These are phyloP conservation scores for Adenanthera pavonina DNA, from an alignment of 306 rosid species.

Conservation along the genomic window DNA sequence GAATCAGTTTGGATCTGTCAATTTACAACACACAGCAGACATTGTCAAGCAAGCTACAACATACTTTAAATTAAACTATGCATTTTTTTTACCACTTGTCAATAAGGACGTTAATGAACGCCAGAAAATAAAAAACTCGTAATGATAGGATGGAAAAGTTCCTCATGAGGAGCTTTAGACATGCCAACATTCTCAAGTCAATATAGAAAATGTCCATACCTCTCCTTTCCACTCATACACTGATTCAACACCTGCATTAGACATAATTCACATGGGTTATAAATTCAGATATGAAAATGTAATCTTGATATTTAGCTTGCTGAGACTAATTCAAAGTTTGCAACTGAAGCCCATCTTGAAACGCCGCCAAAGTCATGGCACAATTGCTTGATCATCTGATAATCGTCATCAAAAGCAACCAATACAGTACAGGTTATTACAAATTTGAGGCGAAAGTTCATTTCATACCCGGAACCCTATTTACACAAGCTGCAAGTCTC, in stretches of 20 bases:
- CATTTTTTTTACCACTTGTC: not conserved
- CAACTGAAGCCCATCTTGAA: not conserved
- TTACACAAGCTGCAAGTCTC: conserved; percentile 96
- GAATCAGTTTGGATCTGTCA: conserved; percentile 65
- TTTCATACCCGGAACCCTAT: conserved; percentile 76
- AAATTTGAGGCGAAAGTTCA: conserved; percentile 15
- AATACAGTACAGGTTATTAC: not conserved
- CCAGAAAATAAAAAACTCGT: not conserved
- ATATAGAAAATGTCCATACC: conserved; percentile 45
- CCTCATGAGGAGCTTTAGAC: not conserved
- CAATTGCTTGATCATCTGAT: conserved; percentile 12
- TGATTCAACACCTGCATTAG: conserved; percentile 63
- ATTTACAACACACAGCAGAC: conserved; percentile 17
- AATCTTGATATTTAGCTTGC: conserved; percentile 27
- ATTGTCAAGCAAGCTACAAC: conserved; percentile 27
- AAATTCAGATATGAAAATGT: not conserved
- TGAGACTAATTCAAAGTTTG: not conserved
- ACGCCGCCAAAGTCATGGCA: conserved; percentile 1
- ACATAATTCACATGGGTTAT: conserved; percentile 29
- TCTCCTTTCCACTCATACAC: conserved; percentile 91
- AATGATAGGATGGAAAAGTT: not conserved
- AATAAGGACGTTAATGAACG: not conserved
- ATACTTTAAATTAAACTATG: not conserved
- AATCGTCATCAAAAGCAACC: not conserved
- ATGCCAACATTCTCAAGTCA: not conserved